Evolutionary conservation across 306 rosid species (phyloP), one percentile per base, ranked within the genome.

Genomic region (Gastrolobium bilobum): DNA sequence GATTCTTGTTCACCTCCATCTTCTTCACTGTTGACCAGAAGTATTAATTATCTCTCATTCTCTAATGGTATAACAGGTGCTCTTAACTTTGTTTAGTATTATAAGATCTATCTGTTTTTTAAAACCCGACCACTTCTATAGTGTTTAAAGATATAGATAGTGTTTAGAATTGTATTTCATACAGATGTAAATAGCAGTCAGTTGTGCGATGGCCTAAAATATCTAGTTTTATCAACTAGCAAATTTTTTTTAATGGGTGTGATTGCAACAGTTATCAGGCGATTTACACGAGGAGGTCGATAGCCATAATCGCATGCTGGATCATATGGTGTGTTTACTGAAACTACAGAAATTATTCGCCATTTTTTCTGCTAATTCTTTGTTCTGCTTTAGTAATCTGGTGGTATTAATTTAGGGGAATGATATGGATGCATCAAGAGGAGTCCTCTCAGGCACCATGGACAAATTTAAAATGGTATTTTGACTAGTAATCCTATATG

Each of bases 401-500:
- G 31, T 69, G 81, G 69, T 64, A 40, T 35, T 75, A 8, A 82
- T 75, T 26, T 44, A 94, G 98, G 97, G 98, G 58, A 89, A 89
- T 68, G 97, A 89, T 91, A 94, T 94, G 97, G 98, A 94, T 86
- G 57, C 97, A 59, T 94, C 98, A 59, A 89, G 98, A 84, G 98
- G 98, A 40, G 82, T 90, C 85, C 90, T 94, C 61, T 86, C 98
- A 9, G 97, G 97, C 80, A 92, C 97, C 13, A 92, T 94, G 97
- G 97, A 94, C 85, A 90, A 88, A 75, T 92, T 94, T 76, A 94
- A 94, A 89, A 94, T 66, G 98, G 98, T 94, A 90, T 20, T 14
- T 39, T 7, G 47, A 47, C 62, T 71, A 20, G 30, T 30, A 33
- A 6, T 31, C 65, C 29, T 64, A 10, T 52, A 40, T 50, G 52